These are phyloP conservation scores for Schizopora paradoxa DNA, from an alignment of 1,284 basidiomycete species.

Conservation along the genomic window DNA sequence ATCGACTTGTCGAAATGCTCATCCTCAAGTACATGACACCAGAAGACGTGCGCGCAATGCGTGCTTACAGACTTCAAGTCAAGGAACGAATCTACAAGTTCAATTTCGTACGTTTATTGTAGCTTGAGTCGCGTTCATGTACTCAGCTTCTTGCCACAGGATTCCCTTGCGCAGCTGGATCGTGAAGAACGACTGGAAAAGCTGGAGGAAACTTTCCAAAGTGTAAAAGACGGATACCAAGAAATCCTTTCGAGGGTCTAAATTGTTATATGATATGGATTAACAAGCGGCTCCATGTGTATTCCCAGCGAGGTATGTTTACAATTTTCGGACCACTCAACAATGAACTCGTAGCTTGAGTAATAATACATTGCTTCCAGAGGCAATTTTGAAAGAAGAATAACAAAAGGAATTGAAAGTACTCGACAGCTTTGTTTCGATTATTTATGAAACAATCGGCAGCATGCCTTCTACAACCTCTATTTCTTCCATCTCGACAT, in stretches of 20 bases:
- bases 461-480: conserved; percentile 7
- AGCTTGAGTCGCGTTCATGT: neutral
- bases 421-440: too few relatives aligned
- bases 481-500: conserved; percentile 18
- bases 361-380: too few relatives aligned
- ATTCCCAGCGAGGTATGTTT: too few relatives aligned
- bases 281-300: too few relatives aligned
- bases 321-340: too few relatives aligned
- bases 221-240: conserved; percentile 81
- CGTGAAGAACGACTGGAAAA: conserved; percentile 83
- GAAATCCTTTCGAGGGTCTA: conserved; percentile 64
- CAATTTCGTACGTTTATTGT: conserved; percentile 70
- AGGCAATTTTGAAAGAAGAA: too few relatives aligned
- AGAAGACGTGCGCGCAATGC: conserved; percentile 48
- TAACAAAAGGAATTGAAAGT: too few relatives aligned
- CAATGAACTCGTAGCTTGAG: too few relatives aligned
- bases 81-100: conserved; percentile 93
- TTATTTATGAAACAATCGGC: too few relatives aligned
- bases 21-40: conserved; percentile 71
- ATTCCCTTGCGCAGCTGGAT: conserved; percentile 81
- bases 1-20: conserved; percentile 89
- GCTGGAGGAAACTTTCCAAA: conserved; percentile 90
- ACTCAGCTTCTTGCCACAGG: conserved; percentile 41
- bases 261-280: neutral
- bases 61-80: conserved; percentile 77